phyloP scores from a whole-genome alignment of 345 rosid genomes.

The Turritis glabra region DNA sequence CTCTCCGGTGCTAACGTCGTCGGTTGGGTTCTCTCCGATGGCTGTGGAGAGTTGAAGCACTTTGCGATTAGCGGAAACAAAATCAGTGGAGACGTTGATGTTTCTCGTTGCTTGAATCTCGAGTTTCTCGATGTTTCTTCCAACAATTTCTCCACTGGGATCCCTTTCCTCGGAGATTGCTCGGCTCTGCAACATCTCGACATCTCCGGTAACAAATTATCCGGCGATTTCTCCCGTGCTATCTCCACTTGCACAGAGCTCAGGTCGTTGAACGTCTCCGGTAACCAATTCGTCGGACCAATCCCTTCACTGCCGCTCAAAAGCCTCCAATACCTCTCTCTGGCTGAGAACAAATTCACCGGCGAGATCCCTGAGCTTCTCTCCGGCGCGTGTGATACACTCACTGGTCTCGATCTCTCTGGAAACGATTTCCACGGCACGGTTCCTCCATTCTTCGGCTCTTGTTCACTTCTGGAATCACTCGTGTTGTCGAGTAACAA shows the following conservation, averaged over 20 bases:
- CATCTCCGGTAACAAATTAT: slow-evolving; percentile 65
- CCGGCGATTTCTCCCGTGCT: slow-evolving; percentile 61
- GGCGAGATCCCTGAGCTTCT: slow-evolving; percentile 76
- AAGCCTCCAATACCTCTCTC: slow-evolving; percentile 53
- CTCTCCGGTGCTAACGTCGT: slow-evolving; percentile 54
- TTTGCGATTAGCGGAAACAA: slow-evolving; percentile 67
- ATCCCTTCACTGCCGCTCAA: slow-evolving; percentile 61
- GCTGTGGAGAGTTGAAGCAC: slow-evolving; percentile 57
- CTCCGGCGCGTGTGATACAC: slow-evolving; percentile 62
- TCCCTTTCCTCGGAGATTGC: slow-evolving; percentile 70
- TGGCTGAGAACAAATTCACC: slow-evolving; percentile 53
- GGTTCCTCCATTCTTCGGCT: slow-evolving; percentile 59
- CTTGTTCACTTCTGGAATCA: slow-evolving; percentile 60
- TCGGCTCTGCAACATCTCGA: slow-evolving; percentile 67
- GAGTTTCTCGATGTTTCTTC: slow-evolving; percentile 67
- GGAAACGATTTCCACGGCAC: slow-evolving; percentile 65
- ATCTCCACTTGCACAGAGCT: slow-evolving; percentile 59
- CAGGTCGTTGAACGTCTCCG: slow-evolving; percentile 62
- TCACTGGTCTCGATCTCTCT: slow-evolving; percentile 77
- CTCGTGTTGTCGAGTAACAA: slow-evolving; percentile 63
- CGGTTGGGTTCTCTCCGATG: slow-evolving; percentile 54
- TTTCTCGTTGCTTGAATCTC: slow-evolving; percentile 63
- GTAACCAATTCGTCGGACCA: slow-evolving; percentile 62
- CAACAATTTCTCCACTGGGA: slow-evolving; percentile 62
- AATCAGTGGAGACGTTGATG: slow-evolving; percentile 62